These are phyloP conservation scores for Penicillium sp. DNA, from an alignment of 2,329 filamentous ascomycete species.

Conservation along the genomic window DNA sequence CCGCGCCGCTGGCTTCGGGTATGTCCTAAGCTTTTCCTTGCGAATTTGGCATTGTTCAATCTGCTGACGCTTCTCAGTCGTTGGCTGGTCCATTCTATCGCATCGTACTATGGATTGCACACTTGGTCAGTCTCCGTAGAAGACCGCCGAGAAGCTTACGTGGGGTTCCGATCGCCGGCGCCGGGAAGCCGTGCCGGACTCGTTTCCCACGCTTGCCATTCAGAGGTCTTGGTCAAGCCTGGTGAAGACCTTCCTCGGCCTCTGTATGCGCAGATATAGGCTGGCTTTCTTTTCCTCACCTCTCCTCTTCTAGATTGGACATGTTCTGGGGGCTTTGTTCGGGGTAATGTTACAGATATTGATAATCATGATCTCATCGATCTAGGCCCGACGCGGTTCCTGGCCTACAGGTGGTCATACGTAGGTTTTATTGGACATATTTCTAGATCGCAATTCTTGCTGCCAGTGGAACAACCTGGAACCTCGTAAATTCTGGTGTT, in stretches of 20 bases:
- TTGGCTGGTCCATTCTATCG: slow-evolving; percentile 90
- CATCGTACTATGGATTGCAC: slow-evolving; percentile 82
- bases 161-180: slow-evolving; percentile 56
- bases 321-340: neutral
- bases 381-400: neutral
- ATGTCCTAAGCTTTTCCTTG: slow-evolving; percentile 36
- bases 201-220: slow-evolving; percentile 29
- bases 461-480: neutral
- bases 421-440: slow-evolving; percentile 10
- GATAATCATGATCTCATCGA: slow-evolving; percentile 1
- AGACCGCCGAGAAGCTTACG: slow-evolving; percentile 73
- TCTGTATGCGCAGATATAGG: slow-evolving; percentile 38
- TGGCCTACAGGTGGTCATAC: neutral
- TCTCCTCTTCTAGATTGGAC: slow-evolving; percentile 1
- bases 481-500: neutral
- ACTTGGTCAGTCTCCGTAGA: slow-evolving; percentile 76
- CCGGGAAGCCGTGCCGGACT: slow-evolving; percentile 27
- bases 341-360: neutral
- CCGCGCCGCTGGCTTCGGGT: slow-evolving; percentile 77
- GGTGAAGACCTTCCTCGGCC: slow-evolving; percentile 39
- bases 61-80: slow-evolving; percentile 53
- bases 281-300: neutral
- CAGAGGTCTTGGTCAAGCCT: slow-evolving; percentile 30
- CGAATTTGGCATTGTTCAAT: slow-evolving; percentile 4
- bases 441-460: neutral